A percentile compares a stretch with the other conserved stretches of the same genome.
Conservation (phyloP, 75 land plant species). For the Selaginella tamariscina region DNA sequence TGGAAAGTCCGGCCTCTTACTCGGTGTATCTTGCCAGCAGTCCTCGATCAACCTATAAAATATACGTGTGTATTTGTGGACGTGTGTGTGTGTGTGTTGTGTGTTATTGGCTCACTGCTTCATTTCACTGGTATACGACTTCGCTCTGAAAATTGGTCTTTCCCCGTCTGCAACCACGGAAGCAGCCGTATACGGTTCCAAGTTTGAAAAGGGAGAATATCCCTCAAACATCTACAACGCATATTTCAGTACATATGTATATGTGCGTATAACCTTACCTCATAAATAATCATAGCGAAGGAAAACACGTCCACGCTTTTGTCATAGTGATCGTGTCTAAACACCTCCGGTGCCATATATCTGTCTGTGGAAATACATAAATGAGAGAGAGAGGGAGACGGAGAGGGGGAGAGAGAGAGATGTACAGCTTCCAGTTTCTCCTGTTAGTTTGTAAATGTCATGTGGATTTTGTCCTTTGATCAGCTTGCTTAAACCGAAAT, state of each 20-base stretch:
- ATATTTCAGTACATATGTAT: not conserved
- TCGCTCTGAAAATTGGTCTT: constrained; percentile 14
- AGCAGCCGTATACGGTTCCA: constrained; percentile 19
- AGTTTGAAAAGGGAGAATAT: constrained; percentile 13
- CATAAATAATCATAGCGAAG: constrained; percentile 71
- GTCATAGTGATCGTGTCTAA: constrained; percentile 55
- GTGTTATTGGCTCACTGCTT: constrained; percentile 5
- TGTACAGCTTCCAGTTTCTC: constrained; percentile 95
- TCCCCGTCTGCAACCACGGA: constrained; percentile 17
- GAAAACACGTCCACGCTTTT: constrained; percentile 86
- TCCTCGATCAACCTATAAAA: constrained; percentile 12
- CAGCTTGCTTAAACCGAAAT: constrained; percentile 90
- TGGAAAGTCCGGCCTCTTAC: constrained; percentile 10
- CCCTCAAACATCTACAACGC: constrained; percentile 18
- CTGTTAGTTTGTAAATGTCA: constrained; percentile 89
- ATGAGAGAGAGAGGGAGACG: constrained; percentile 8
- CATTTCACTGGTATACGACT: constrained; percentile 6
- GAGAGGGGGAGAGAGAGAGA: constrained; percentile 3
- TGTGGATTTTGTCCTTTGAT: constrained; percentile 61
- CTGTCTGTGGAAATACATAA: constrained; percentile 18
- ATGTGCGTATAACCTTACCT: constrained; percentile 33
- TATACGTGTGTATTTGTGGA: not conserved
- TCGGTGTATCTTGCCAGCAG: constrained; percentile 13
- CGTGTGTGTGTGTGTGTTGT: not conserved
- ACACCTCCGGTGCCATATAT: constrained; percentile 85